Evolutionary conservation across 192 early-diverging fungal species (phyloP).

Genomic region (Coemansia aciculifera): DNA sequence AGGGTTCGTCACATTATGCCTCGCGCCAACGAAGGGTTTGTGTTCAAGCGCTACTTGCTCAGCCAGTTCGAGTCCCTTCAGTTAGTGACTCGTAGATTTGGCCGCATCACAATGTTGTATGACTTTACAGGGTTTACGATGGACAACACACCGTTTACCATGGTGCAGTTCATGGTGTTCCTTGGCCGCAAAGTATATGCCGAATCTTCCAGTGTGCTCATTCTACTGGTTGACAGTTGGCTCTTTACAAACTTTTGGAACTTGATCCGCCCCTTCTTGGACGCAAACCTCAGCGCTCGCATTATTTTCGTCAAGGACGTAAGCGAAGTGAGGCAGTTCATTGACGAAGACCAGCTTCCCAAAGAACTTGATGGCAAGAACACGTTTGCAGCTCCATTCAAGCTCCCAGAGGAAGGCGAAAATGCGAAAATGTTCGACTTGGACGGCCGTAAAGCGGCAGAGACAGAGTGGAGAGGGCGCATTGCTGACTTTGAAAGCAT

Average conservation of each 20-base stretch:
- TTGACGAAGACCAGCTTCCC: slow-evolving; percentile 45
- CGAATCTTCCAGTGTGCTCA: slow-evolving; percentile 38
- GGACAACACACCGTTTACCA: slow-evolving; percentile 43
- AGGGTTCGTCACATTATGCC: slow-evolving; percentile 39
- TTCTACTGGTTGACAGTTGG: slow-evolving; percentile 53
- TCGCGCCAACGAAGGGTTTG: slow-evolving; percentile 29
- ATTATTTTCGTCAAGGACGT: slow-evolving; percentile 45
- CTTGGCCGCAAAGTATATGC: slow-evolving; percentile 39
- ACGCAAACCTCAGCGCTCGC: slow-evolving; percentile 42
- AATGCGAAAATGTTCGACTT: slow-evolving; percentile 35
- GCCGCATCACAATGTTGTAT: slow-evolving; percentile 33
- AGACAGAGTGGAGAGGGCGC: slow-evolving; percentile 27
- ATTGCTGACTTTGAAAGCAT: slow-evolving; percentile 29
- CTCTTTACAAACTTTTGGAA: slow-evolving; percentile 51
- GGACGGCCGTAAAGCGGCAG: slow-evolving; percentile 27
- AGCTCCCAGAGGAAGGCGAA: slow-evolving; percentile 32
- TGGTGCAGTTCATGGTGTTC: slow-evolving; percentile 40
- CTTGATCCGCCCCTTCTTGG: slow-evolving; percentile 42
- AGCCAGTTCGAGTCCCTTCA: slow-evolving; percentile 31
- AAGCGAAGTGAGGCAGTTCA: slow-evolving; percentile 32
- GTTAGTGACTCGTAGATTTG: slow-evolving; percentile 22
- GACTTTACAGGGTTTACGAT: slow-evolving; percentile 46
- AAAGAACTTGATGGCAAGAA: slow-evolving; percentile 31
- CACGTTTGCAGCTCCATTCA: slow-evolving; percentile 14
- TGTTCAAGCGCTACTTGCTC: slow-evolving; percentile 37